Percentiles rank a stretch among this genome's conserved stretches.
phyloP scores from a whole-genome alignment of 306 rosid genomes.

The Acacia acuminata region DNA sequence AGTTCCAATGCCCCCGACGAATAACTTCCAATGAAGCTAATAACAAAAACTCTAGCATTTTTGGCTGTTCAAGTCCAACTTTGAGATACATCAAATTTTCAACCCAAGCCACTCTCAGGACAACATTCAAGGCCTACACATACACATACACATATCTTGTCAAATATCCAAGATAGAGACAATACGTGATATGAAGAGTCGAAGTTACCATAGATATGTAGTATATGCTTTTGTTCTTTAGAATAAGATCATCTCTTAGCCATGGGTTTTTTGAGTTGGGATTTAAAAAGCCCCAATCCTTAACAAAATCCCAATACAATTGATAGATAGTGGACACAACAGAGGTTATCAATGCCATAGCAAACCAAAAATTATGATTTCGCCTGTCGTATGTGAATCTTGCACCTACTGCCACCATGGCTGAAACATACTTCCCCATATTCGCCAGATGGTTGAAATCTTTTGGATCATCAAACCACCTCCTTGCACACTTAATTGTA shows the following conservation, averaged over 20 bases:
- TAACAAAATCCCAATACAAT: slow-evolving; percentile 90
- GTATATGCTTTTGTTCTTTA: slow-evolving; percentile 73
- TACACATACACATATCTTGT: not conserved
- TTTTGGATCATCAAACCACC: slow-evolving; percentile 73
- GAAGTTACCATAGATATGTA: slow-evolving; percentile 72
- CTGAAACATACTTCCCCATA: slow-evolving; percentile 97
- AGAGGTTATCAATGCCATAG: slow-evolving; percentile 62
- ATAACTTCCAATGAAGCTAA: slow-evolving; percentile 86
- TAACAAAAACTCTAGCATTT: slow-evolving; percentile 53
- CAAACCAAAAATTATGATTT: slow-evolving; percentile 48
- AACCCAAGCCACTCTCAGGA: slow-evolving; percentile 88
- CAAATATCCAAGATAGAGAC: not conserved
- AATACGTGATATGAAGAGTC: not conserved
- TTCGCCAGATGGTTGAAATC: slow-evolving; percentile 67
- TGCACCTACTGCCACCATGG: slow-evolving; percentile 87
- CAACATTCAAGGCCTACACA: slow-evolving; percentile 64
- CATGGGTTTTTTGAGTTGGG: slow-evolving; percentile 62
- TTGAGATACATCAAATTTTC: slow-evolving; percentile 47
- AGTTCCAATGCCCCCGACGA: slow-evolving; percentile 97
- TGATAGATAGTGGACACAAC: slow-evolving; percentile 76
- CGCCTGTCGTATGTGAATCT: slow-evolving; percentile 60
- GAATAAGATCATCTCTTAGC: slow-evolving; percentile 80
- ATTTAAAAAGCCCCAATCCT: slow-evolving; percentile 87
- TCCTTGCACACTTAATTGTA: slow-evolving; percentile 68
- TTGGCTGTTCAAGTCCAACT: slow-evolving; percentile 41